phyloP scores from a whole-genome alignment of 805 yeast species.

The Ogataea zsoltii region DNA sequence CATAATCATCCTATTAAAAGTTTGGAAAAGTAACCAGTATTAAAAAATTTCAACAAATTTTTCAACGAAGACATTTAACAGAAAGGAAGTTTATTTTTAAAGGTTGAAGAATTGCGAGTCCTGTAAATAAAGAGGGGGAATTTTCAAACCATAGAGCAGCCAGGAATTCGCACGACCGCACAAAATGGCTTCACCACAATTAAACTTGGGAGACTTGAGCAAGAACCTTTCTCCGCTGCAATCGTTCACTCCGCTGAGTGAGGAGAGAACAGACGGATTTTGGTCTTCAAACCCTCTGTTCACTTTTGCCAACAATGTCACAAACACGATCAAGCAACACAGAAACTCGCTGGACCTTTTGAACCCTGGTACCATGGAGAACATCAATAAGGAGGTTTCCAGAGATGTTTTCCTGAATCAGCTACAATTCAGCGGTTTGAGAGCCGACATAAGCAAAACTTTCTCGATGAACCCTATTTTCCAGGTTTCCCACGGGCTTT shows the following conservation, averaged over 20 bases:
- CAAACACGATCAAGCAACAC: constrained; percentile 70
- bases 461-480: constrained; percentile 90
- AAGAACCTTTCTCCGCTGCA: constrained; percentile 60
- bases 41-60: constrained; percentile 14
- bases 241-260: constrained; percentile 48
- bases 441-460: constrained; percentile 94
- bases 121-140: constrained; percentile 5
- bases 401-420: constrained; percentile 90
- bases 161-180: constrained; percentile 2
- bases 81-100: not conserved
- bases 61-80: constrained; percentile 6
- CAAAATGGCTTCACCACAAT: constrained; percentile 32
- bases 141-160: constrained; percentile 2
- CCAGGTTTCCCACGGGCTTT: constrained; percentile 93
- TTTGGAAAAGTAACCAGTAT: not conserved
- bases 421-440: constrained; percentile 89
- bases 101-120: constrained; percentile 3
- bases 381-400: constrained; percentile 88
- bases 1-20: constrained; percentile 4
- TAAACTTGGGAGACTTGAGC: constrained; percentile 59
- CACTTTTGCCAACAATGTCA: constrained; percentile 74
- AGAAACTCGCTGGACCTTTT: constrained; percentile 78
- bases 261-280: constrained; percentile 55
- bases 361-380: constrained; percentile 95
- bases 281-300: constrained; percentile 86